Evolutionary conservation across 441 rosid genomes (phyloP).

Genomic region (California macrophylla): DNA sequence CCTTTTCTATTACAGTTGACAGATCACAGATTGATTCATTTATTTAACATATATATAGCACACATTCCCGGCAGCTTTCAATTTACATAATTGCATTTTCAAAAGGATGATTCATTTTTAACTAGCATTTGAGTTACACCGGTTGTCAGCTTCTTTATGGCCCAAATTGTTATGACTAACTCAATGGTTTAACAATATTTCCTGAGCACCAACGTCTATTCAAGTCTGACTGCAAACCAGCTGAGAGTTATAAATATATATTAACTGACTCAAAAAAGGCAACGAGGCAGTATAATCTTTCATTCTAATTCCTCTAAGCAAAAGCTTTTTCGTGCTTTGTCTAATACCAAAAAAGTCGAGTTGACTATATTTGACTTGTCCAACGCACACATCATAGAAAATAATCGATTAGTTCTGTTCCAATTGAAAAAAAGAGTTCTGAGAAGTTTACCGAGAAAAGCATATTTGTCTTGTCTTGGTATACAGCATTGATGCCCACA

Average conservation of each 20-base stretch:
- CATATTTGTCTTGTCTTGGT: slow-evolving; percentile 96
- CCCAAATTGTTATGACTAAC: background rate
- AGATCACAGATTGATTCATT: no score
- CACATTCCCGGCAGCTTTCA: background rate
- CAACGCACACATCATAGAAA: background rate
- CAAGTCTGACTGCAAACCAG: background rate
- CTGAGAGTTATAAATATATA: background rate
- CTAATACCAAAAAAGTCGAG: background rate
- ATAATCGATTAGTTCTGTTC: background rate
- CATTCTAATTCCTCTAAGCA: background rate
- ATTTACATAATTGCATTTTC: background rate
- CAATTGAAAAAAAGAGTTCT: slow-evolving; percentile 16
- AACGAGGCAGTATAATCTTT: background rate
- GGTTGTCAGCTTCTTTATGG: background rate
- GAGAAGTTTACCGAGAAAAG: slow-evolving; percentile 78
- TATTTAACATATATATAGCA: background rate
- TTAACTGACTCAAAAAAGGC: background rate
- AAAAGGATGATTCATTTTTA: background rate
- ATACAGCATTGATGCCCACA: slow-evolving; percentile 75
- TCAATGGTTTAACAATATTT: background rate
- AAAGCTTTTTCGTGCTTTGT: background rate
- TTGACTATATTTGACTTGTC: background rate
- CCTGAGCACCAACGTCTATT: background rate
- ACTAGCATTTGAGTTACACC: background rate
- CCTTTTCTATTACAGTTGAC: background rate